Evolutionary conservation across 352 stramenopile genomes (phyloP).

Genomic region (Thraustochytrium sp.): DNA sequence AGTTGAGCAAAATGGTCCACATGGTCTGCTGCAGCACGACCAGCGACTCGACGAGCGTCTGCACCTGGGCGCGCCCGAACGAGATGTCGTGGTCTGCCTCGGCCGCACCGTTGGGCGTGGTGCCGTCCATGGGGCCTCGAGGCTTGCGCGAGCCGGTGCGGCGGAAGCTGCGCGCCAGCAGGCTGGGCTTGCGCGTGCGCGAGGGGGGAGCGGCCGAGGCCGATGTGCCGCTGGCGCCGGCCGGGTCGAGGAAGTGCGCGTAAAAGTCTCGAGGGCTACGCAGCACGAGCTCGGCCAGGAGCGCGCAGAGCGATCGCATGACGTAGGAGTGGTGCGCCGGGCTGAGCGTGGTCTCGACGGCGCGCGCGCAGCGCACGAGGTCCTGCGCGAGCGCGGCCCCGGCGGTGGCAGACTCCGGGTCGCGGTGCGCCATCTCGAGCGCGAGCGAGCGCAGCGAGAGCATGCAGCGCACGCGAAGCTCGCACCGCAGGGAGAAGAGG

Average conservation of each 20-base stretch:
- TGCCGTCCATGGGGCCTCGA: too few species aligned
- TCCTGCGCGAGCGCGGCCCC: conserved; percentile 20
- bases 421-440: not conserved
- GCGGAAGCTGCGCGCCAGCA: not conserved
- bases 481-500: not conserved
- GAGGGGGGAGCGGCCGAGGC: too few species aligned
- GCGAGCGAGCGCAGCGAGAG: not conserved
- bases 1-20: conserved; percentile 38
- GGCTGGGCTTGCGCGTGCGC: not conserved
- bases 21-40: conserved; percentile 37
- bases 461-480: conserved; percentile 27
- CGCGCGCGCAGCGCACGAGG: conserved; percentile 10
- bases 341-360: not conserved
- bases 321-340: not conserved
- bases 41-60: not conserved
- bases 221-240: not conserved
- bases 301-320: conserved; percentile 15
- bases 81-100: not conserved
- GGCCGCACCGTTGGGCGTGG: too few species aligned
- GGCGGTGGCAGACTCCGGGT: not conserved
- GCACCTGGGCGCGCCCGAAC: not conserved
- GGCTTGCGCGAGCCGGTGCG: not conserved
- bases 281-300: not conserved
- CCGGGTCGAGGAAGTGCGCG: not conserved
- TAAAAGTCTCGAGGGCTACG: not conserved